Evolutionary conservation across 306 rosid genomes (phyloP), one percentile per base, ranked within the genome.

Genomic region (Glycine soja): DNA sequence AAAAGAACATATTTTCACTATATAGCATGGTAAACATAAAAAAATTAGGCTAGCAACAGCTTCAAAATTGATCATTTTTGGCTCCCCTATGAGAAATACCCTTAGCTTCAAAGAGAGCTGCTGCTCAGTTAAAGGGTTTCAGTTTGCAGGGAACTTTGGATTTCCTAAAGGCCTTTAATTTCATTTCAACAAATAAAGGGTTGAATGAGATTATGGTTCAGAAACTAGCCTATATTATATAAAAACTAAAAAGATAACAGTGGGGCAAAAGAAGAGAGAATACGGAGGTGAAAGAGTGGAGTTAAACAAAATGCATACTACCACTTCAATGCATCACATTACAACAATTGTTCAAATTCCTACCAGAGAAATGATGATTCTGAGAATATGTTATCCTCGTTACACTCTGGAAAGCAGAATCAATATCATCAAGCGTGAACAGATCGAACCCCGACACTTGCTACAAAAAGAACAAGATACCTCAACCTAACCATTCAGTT

Each of bases 301-400:
- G 15, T 11, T 5, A 69, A 62, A 80, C 40, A 64, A 66, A 58
- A 73, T 32, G 18, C 24, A 82, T 11, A 54, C 32, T 12, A 34
- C 72, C 67, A 51, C 30, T 36, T 51, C 80, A 74, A 34, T n/a
- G 70, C 59, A 74, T 13, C 46, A 70, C 59, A 53, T 75, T 58
- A 48, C 34, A 18, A 70, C 19, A 72, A 65, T 48, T 45, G 15
- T 42, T 61, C 10, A 52, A 66, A 64, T 36, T 13, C 72, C 10
- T 77, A 93, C 99, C 99, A 72, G 97, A 69, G 46, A 95, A 85
- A 84, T 93, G 99, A 87, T 95, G 96, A 79, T 95, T 93, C 85
- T 95, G 99, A 78, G 99, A 89, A 85, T 95, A 91, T 24, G 98
- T 95, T 62, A 95, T 87, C 83, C 98, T 90, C 51, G 98, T 93